These are phyloP conservation scores for Rhinocladiella similis DNA, from an alignment of 2,329 filamentous ascomycete species.

Conservation along the genomic window DNA sequence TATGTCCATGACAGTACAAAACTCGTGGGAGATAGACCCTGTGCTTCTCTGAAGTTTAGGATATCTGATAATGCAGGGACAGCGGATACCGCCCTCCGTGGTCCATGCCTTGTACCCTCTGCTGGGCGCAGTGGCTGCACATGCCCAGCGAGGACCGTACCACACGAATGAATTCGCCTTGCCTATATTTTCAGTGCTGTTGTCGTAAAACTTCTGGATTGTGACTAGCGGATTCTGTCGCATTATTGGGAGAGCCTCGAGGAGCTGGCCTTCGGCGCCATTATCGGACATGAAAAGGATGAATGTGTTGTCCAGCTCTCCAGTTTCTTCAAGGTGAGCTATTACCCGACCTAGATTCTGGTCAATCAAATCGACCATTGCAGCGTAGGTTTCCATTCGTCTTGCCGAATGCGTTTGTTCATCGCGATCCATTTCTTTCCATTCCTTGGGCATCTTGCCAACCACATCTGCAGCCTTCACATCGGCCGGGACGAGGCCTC, in stretches of 20 bases:
- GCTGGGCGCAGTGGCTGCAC: constrained; percentile 47
- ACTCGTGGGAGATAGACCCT: constrained; percentile 30
- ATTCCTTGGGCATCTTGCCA: too few species aligned
- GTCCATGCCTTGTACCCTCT: constrained; percentile 35
- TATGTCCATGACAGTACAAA: constrained; percentile 54
- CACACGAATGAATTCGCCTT: constrained; percentile 47
- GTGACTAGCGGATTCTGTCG: constrained; percentile 41
- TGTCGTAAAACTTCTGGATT: constrained; percentile 39
- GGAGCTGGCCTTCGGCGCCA: constrained; percentile 49
- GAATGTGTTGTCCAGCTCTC: constrained; percentile 51
- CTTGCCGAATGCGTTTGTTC: too few species aligned
- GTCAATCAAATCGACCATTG: constrained; percentile 51
- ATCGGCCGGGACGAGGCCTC: constrained; percentile 56
- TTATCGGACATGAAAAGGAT: constrained; percentile 52
- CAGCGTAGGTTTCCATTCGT: constrained; percentile 51
- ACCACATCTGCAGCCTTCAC: constrained; percentile 36
- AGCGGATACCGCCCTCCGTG: constrained; percentile 37
- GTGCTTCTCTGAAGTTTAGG: constrained; percentile 5
- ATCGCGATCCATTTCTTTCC: too few species aligned
- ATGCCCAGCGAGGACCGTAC: constrained; percentile 51
- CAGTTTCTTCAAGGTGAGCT: constrained; percentile 44
- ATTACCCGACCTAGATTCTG: constrained; percentile 46
- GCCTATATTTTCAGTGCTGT: constrained; percentile 40
- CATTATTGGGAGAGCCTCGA: constrained; percentile 44
- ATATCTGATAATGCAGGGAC: constrained; percentile 37